Evolutionary conservation across 805 yeast genomes (phyloP).

Genomic region (Myxozyma kluyveri): DNA sequence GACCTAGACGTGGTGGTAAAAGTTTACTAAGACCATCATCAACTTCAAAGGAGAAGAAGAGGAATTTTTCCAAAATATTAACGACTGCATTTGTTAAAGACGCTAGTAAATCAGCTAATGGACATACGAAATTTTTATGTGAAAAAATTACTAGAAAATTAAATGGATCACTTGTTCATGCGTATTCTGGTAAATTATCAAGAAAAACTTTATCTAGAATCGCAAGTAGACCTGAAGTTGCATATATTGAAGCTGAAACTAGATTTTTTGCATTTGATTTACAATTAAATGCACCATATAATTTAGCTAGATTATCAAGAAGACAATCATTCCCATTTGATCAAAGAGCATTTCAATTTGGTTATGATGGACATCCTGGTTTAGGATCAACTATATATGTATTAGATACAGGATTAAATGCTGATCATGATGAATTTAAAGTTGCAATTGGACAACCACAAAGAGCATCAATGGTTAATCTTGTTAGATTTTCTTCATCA

Average conservation of each 20-base stretch:
- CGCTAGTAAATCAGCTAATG: too few species aligned
- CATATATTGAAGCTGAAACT: conserved; percentile 14
- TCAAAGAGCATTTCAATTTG: background rate
- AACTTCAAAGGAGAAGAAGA: too few species aligned
- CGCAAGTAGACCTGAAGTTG: conserved; percentile 26
- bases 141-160: conserved; percentile 4
- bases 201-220: conserved; percentile 8
- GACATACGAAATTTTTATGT: too few species aligned
- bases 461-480: conserved; percentile 54
- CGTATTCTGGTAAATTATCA: conserved; percentile 20
- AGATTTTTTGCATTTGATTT: conserved; percentile 8
- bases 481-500: conserved; percentile 29
- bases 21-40: too few species aligned
- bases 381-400: conserved; percentile 54
- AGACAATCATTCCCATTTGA: conserved; percentile 8
- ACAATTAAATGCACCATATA: conserved; percentile 19
- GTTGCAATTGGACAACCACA: too few species aligned
- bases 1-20: too few species aligned
- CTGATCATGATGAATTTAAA: conserved; percentile 57
- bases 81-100: too few species aligned
- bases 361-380: conserved; percentile 22
- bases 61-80: too few species aligned
- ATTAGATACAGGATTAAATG: conserved; percentile 84
- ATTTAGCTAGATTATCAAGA: conserved; percentile 22
- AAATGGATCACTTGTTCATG: conserved; percentile 4